A percentile compares a stretch with the other conserved stretches of the same genome.
phyloP scores from a whole-genome alignment of 148 eudicot species.

The Rhododendron mucronatum region DNA sequence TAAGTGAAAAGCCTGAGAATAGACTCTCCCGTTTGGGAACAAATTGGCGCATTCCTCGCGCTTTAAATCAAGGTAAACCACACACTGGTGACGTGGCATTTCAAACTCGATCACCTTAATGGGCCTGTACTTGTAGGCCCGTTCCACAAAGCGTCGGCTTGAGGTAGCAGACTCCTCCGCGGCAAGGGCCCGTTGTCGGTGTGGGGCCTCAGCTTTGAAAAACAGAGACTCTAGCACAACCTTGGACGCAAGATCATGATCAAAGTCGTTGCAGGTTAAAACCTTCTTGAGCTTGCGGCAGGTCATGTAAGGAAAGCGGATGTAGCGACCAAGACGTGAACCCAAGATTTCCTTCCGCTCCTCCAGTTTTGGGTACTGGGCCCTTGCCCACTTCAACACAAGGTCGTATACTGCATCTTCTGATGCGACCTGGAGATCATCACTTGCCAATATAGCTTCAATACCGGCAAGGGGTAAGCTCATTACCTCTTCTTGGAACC shows the following conservation, averaged over 20 bases:
- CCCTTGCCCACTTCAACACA: slow-evolving; percentile 72
- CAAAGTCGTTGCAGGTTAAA: slow-evolving; percentile 77
- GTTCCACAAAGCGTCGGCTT: slow-evolving; percentile 57
- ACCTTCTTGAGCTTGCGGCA: slow-evolving; percentile 80
- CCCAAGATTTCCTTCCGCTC: slow-evolving; percentile 77
- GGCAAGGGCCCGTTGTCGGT: slow-evolving; percentile 62
- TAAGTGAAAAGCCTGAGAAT: slow-evolving; percentile 90
- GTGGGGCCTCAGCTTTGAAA: slow-evolving; percentile 88
- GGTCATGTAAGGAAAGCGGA: slow-evolving; percentile 85
- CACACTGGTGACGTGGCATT: slow-evolving; percentile 76
- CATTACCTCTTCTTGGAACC: slow-evolving; percentile 85
- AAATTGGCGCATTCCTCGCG: slow-evolving; percentile 69
- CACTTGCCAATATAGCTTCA: slow-evolving; percentile 79
- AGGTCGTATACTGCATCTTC: slow-evolving; percentile 90
- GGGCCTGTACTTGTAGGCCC: slow-evolving; percentile 84
- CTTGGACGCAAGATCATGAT: slow-evolving; percentile 74
- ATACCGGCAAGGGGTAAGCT: slow-evolving; percentile 78
- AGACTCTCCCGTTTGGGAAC: slow-evolving; percentile 74
- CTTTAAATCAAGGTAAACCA: slow-evolving; percentile 82
- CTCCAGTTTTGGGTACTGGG: slow-evolving; percentile 63
- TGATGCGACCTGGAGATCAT: slow-evolving; percentile 88
- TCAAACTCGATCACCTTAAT: slow-evolving; percentile 86
- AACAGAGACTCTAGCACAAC: slow-evolving; percentile 87
- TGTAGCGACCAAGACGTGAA: slow-evolving; percentile 59
- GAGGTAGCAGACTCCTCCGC: slow-evolving; percentile 51